Conservation (phyloP, 78 protist genomes). For the Isochrysis galbana region DNA sequence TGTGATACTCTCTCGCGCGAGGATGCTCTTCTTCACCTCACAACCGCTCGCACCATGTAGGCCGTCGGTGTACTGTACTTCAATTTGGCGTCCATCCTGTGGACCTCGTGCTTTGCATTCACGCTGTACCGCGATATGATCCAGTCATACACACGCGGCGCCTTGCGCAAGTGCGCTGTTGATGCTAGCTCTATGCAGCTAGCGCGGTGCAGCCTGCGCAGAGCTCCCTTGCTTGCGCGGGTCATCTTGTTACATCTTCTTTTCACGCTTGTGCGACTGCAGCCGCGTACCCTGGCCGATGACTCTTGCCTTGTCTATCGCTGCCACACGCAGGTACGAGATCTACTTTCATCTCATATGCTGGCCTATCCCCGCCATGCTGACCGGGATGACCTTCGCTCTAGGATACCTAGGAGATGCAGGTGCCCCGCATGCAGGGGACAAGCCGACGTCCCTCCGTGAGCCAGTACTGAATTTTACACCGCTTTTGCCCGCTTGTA, state of each 20-base stretch:
- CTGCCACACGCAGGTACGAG: background rate
- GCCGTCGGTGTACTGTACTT: background rate
- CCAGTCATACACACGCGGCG: background rate
- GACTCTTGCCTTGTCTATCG: too few species aligned
- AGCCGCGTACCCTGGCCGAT: too few species aligned
- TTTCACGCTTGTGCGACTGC: too few species aligned
- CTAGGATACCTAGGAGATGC: background rate
- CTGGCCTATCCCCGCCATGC: conserved; percentile 11
- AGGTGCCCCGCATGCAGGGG: background rate
- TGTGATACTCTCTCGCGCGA: too few species aligned
- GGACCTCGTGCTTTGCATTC: conserved; percentile 20
- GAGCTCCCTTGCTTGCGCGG: too few species aligned
- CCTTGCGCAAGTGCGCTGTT: too few species aligned
- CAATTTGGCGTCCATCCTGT: conserved; percentile 11
- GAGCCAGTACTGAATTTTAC: background rate
- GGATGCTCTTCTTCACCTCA: too few species aligned
- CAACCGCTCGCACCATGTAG: background rate
- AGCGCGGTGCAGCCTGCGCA: too few species aligned
- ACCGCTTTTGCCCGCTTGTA: background rate
- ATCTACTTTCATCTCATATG: background rate
- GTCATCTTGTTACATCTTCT: too few species aligned
- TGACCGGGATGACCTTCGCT: background rate
- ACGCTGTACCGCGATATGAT: background rate
- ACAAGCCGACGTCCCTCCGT: too few species aligned
- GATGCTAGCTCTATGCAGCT: too few species aligned